phyloP scores from a whole-genome alignment of 345 rosid species.

The Stellera chamaejasme region DNA sequence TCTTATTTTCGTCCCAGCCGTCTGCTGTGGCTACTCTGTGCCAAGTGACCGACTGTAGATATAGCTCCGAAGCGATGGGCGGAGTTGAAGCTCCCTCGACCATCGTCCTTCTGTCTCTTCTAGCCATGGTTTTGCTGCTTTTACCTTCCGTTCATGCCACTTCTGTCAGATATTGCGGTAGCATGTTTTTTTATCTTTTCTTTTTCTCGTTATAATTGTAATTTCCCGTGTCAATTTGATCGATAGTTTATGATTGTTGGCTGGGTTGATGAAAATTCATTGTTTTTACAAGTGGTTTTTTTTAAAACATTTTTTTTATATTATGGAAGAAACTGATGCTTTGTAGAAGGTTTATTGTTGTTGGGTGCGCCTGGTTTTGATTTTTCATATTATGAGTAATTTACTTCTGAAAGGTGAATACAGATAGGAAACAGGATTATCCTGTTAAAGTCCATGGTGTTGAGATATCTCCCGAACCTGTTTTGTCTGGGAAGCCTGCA shows the following conservation, averaged over 20 bases:
- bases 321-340: background rate
- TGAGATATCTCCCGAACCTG: conserved; percentile 40
- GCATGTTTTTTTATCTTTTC: background rate
- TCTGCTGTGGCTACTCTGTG: too few species aligned
- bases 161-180: conserved; percentile 23
- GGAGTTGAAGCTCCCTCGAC: conserved; percentile 5
- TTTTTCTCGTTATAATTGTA: background rate
- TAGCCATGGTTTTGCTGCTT: conserved; percentile 10
- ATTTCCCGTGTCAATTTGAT: too few species aligned
- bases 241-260: too few species aligned
- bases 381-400: background rate
- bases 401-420: conserved; percentile 1
- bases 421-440: conserved; percentile 33
- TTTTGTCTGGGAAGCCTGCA: conserved; percentile 35
- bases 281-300: background rate
- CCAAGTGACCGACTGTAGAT: too few species aligned
- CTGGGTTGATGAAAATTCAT: background rate
- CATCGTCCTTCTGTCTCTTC: conserved; percentile 5
- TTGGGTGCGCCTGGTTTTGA: background rate
- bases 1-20: too few species aligned
- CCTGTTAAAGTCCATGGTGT: conserved; percentile 39
- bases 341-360: background rate
- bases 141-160: conserved; percentile 15
- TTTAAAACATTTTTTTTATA: background rate
- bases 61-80: conserved; percentile 2